These are phyloP conservation scores for Handroanthus guayacan DNA, from an alignment of 257 asterid species.

Conservation along the genomic window DNA sequence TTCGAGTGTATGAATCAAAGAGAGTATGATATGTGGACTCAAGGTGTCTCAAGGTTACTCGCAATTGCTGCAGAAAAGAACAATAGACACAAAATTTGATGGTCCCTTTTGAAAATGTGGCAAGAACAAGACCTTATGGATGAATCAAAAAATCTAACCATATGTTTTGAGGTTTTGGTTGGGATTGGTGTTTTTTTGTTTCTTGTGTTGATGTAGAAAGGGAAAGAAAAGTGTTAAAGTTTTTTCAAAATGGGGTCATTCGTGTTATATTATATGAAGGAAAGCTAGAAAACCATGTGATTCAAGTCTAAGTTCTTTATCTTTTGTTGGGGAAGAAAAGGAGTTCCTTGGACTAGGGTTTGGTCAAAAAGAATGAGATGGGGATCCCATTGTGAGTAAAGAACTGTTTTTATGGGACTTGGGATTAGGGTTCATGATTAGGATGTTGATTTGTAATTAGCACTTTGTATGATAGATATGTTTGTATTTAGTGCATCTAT, in stretches of 20 bases:
- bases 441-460: slow-evolving; percentile 34
- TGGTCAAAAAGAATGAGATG: slow-evolving; percentile 58
- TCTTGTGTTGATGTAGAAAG: slow-evolving; percentile 35
- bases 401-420: slow-evolving; percentile 29
- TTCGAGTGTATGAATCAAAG: slow-evolving; percentile 86
- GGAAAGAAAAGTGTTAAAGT: slow-evolving; percentile 27
- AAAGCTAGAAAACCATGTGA: slow-evolving; percentile 64
- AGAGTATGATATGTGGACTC: slow-evolving; percentile 95
- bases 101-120: slow-evolving; percentile 9
- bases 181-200: slow-evolving; percentile 38
- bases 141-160: slow-evolving; percentile 3
- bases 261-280: slow-evolving; percentile 31
- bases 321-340: slow-evolving; percentile 48
- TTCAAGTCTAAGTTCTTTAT: slow-evolving; percentile 35
- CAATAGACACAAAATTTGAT: slow-evolving; percentile 57
- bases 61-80: slow-evolving; percentile 80
- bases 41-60: slow-evolving; percentile 88
- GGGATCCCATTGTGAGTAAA: slow-evolving; percentile 30
- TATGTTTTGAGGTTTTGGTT: slow-evolving; percentile 44
- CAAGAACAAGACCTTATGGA: no score
- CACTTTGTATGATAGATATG: slow-evolving; percentile 12
- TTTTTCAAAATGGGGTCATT: slow-evolving; percentile 42
- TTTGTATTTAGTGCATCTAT: slow-evolving; percentile 10
- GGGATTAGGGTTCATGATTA: slow-evolving; percentile 37
- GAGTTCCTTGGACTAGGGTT: slow-evolving; percentile 56